Evolutionary conservation across 1,284 basidiomycete species (phyloP), one percentile per base, ranked within the genome.

Genomic region (Tilletia caries): DNA sequence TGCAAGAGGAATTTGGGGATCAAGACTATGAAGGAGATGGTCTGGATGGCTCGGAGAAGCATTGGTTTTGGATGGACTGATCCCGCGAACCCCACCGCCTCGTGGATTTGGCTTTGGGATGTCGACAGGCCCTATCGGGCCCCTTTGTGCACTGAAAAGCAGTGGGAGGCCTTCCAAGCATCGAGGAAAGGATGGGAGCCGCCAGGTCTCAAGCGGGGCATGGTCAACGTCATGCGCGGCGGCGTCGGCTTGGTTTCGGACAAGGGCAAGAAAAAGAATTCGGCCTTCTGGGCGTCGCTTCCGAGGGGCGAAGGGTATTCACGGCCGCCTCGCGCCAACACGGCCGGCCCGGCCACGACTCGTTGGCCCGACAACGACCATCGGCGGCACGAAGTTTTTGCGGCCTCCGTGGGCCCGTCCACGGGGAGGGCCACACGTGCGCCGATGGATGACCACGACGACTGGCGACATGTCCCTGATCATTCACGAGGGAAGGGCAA

Each of bases 71-170:
- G 32, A 12, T 62, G 58, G 58, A 5, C 20, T 15, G 12, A 34
- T 32, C 18, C 58, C n/a, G 27, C n/a, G 6, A 27, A 58, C 52
- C 23, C 52, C 6, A 58, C 23, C 25, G 29, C 3, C 27, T 58
- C 52, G 52, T 58, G 27, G n/a, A 20, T 58, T 27, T 58, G 52
- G 52, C 52, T 58, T 29, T 27, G n/a, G 23, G 52, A 58, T 27
- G 23, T 27, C 10, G n/a, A 58, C 23, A 25, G 25, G 25, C 52
- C 52, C 15, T 29, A 27, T 13, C 10, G 52, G 27, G 29, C 6
- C 5, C 23, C 15, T 27, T 50, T 23, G 46, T 50, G 46, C 46
- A 5, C 46, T n/a, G 5, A 29, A 13, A 4, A n/a, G 20, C 52
- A 58, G 18, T 58, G 52, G 52, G 18, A 27, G 13, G 52, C 20